A percentile compares a stretch with the other conserved stretches of the same genome.
Conservation (phyloP, 2,329 filamentous ascomycete species). For the Colletotrichum sp. region DNA sequence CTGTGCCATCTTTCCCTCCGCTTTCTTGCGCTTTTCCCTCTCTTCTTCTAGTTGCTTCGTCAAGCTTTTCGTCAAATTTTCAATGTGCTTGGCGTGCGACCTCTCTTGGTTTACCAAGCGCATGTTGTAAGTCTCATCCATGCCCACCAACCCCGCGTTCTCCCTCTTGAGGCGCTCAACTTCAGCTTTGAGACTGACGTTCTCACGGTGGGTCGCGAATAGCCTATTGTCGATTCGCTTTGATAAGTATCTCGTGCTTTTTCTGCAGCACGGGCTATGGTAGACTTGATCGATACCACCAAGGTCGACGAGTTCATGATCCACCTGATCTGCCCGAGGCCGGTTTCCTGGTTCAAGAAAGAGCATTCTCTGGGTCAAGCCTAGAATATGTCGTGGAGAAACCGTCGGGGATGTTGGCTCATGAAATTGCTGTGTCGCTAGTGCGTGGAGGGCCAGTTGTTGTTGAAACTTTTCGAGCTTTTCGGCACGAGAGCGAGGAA, state of each 20-base stretch:
- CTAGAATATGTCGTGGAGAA: constrained; percentile 43
- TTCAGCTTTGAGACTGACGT: constrained; percentile 33
- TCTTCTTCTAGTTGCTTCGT: constrained; percentile 40
- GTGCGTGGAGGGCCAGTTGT: constrained; percentile 37
- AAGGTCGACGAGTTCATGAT: constrained; percentile 46
- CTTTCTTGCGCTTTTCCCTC: constrained; percentile 31
- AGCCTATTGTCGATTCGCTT: constrained; percentile 42
- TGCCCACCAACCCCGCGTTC: constrained; percentile 40
- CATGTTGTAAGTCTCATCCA: constrained; percentile 43
- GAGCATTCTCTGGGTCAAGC: constrained; percentile 41
- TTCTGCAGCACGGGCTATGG: constrained; percentile 49
- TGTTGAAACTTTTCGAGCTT: constrained; percentile 39
- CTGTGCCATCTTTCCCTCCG: constrained; percentile 31
- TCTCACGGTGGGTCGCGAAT: constrained; percentile 17
- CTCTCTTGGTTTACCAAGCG: constrained; percentile 41
- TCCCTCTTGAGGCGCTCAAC: constrained; percentile 37
- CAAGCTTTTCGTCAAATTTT: constrained; percentile 36
- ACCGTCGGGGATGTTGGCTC: constrained; percentile 42
- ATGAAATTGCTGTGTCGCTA: constrained; percentile 42
- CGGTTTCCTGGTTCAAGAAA: constrained; percentile 34
- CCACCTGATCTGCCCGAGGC: constrained; percentile 39
- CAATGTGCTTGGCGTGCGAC: constrained; percentile 35
- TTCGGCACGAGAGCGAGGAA: constrained; percentile 36
- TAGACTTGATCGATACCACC: constrained; percentile 54
- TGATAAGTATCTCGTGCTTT: constrained; percentile 37